Evolutionary conservation across 1,139 yeast species (phyloP), one percentile per base, ranked within the genome.

Genomic region (Pichia sp.): DNA sequence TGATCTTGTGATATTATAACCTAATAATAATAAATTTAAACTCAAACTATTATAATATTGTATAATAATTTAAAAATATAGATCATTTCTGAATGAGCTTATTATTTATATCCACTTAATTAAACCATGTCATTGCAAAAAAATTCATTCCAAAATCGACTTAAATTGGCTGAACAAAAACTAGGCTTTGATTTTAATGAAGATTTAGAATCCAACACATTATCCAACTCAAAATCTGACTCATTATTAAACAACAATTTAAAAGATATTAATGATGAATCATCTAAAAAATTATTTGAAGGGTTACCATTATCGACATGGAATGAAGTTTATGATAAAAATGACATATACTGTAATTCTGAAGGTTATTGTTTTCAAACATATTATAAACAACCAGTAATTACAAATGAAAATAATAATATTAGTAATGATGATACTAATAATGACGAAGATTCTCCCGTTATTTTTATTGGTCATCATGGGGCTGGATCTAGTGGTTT

Each of bases 401-500:
- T 33, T 9, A 49, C 58, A 2, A 48, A 60, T 7, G 18, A 18
- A 18, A 18, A 18, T 18, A 18, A 18, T 18, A 18, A 18, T 18
- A 18, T 18, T 18, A 18, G 18, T 18, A 18, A 18, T 18, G 18
- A 18, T 18, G 18, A 18, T 18, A 18, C 18, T 18, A 18, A 18
- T 18, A 18, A 18, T 18, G 26, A 28, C n/a, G 39, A 47, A 5
- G 9, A 7, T 8, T n/a, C 48, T 7, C 70, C 76, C 0, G 83
- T 94, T 0, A 61, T 88, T 1, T 79, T 86, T 56, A 68, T 90
- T 2, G 81, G 82, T 56, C 94, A 87, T 55, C 99, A 92, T 64
- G 99, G 99, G 5, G 97, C 97, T 1, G 98, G 97, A 0, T 89
- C 97, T 1, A 79, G 87, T 3, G 88, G 85, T 0, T 70, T 87